phyloP scores from a whole-genome alignment of 1,284 basidiomycete genomes.

The Malassezia psittaci region DNA sequence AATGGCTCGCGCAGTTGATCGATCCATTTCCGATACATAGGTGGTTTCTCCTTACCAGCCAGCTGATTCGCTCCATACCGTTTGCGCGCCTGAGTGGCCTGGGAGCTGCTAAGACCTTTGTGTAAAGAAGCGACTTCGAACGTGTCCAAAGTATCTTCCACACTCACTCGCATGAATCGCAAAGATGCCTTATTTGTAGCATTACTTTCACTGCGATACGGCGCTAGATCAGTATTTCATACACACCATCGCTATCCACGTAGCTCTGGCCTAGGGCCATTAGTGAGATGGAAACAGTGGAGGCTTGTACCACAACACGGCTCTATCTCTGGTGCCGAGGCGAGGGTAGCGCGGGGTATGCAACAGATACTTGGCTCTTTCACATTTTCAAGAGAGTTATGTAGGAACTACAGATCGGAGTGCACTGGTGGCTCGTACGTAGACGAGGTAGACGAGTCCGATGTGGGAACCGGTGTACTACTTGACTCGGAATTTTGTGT shows the following conservation, averaged over 20 bases:
- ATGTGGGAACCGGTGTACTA: not conserved
- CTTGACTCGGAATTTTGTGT: not conserved
- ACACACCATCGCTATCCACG: slow-evolving; percentile 7
- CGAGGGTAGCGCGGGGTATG: not conserved
- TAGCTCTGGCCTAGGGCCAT: not conserved
- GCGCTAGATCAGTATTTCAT: not conserved
- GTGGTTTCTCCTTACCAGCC: slow-evolving; percentile 70
- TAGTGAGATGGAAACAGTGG: not conserved
- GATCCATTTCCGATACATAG: slow-evolving; percentile 71
- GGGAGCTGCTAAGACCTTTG: slow-evolving; percentile 19
- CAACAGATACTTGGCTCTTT: not conserved
- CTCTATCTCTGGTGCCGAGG: not conserved
- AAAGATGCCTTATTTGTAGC: slow-evolving; percentile 10
- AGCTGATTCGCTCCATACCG: slow-evolving; percentile 64
- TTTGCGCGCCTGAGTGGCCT: slow-evolving; percentile 21
- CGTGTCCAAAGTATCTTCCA: slow-evolving; percentile 20
- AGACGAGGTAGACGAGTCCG: slow-evolving; percentile 1
- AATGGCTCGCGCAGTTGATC: slow-evolving; percentile 89
- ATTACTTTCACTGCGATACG: not conserved
- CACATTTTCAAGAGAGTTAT: not conserved
- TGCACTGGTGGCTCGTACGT: slow-evolving; percentile 9
- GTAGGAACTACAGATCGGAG: slow-evolving; percentile 12
- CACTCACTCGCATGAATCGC: slow-evolving; percentile 23
- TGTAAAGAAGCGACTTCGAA: slow-evolving; percentile 27
- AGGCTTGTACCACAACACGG: not conserved